A percentile compares a stretch with the other conserved stretches of the same genome.
These are phyloP conservation scores for Nemania sp. DNA, from an alignment of 2,329 filamentous ascomycete species.

Conservation along the genomic window DNA sequence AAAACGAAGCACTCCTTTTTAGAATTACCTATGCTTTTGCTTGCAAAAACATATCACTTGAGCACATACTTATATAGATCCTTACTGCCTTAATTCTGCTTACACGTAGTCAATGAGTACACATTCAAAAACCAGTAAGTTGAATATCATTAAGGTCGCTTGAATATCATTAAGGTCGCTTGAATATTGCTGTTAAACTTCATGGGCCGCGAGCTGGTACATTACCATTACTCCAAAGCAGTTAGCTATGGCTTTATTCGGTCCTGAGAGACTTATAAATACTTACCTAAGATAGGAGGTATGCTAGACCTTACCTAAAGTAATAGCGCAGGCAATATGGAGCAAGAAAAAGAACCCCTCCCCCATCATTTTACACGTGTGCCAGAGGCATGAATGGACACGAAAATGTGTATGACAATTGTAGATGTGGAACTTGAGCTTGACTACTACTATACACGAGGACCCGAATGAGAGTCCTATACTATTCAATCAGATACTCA, in stretches of 20 bases:
- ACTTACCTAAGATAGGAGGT: not conserved
- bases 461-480: not conserved
- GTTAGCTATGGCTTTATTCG: not conserved
- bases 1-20: too few species aligned
- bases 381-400: not conserved
- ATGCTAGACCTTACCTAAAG: not conserved
- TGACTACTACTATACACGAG: not conserved
- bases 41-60: too few species aligned
- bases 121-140: too few species aligned
- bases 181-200: not conserved
- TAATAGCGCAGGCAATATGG: not conserved
- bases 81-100: too few species aligned
- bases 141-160: too few species aligned
- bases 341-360: constrained; percentile 3
- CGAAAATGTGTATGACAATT: not conserved
- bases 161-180: too few species aligned
- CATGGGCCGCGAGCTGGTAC: not conserved
- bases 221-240: not conserved
- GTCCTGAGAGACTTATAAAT: not conserved
- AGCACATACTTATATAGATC: too few species aligned
- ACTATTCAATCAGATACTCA: too few species aligned
- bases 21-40: too few species aligned
- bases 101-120: too few species aligned
- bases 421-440: not conserved
- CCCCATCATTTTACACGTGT: constrained; percentile 10